Percentiles rank a stretch among this genome's conserved stretches.
Conservation (phyloP, 352 stramenopile genomes). For the Phytophthora uliginosa region DNA sequence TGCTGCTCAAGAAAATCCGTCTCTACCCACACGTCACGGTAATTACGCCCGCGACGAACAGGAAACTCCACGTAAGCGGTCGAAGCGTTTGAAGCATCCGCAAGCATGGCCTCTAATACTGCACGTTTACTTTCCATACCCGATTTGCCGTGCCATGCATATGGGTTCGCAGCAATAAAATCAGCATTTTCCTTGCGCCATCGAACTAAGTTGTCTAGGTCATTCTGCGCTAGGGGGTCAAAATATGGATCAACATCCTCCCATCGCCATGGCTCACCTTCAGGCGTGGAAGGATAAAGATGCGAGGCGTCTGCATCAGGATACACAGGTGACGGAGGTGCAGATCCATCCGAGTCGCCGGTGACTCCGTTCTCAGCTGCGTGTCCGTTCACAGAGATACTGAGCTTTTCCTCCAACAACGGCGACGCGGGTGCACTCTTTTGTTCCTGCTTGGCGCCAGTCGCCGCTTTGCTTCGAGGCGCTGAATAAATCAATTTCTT, state of each 20-base stretch:
- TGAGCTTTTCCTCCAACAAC: conserved; percentile 36
- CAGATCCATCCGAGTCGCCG: background rate
- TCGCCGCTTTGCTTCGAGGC: conserved; percentile 23
- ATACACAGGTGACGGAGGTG: conserved; percentile 55
- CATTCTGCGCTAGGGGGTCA: conserved; percentile 51
- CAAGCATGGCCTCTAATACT: conserved; percentile 52
- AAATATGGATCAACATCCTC: conserved; percentile 71
- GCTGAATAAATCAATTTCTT: conserved; percentile 53
- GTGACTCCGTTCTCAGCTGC: conserved; percentile 12
- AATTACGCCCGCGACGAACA: conserved; percentile 67
- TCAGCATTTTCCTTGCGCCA: conserved; percentile 66
- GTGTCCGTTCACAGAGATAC: conserved; percentile 29
- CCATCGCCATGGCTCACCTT: conserved; percentile 70
- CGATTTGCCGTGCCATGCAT: conserved; percentile 15
- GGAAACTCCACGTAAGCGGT: conserved; percentile 39
- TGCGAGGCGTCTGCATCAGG: conserved; percentile 47
- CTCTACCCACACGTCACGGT: conserved; percentile 86
- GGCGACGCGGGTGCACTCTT: conserved; percentile 20
- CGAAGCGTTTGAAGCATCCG: conserved; percentile 46
- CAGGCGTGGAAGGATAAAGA: conserved; percentile 48
- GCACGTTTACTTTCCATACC: conserved; percentile 44
- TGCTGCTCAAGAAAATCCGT: conserved; percentile 61
- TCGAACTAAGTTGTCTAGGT: conserved; percentile 63
- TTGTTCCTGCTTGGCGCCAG: conserved; percentile 29
- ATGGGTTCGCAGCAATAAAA: conserved; percentile 59